phyloP scores from a whole-genome alignment of 2,329 filamentous ascomycete genomes.

The Cercospora berteroae region DNA sequence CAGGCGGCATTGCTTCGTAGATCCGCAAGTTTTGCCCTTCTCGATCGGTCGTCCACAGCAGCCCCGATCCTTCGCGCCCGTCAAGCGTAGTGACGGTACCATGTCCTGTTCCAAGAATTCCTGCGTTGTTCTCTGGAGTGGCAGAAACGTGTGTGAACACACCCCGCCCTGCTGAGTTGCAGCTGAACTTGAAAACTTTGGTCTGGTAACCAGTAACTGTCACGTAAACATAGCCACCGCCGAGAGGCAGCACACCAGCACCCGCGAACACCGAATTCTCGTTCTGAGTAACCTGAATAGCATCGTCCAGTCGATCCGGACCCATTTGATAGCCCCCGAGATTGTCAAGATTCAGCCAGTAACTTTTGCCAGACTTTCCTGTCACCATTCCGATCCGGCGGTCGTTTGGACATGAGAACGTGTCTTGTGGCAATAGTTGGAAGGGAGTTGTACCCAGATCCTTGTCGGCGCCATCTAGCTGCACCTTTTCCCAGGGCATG shows the following conservation, averaged over 20 bases:
- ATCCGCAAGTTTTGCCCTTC: constrained; percentile 13
- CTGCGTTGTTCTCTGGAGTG: constrained; percentile 12
- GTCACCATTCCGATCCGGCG: constrained; percentile 15
- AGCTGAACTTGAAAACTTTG: constrained; percentile 13
- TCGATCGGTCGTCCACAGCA: constrained; percentile 12
- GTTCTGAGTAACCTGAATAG: constrained; percentile 14
- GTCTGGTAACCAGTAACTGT: constrained; percentile 8
- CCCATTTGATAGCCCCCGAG: constrained; percentile 18
- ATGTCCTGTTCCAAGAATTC: constrained; percentile 8
- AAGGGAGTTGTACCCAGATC: constrained; percentile 15
- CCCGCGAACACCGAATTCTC: constrained; percentile 14
- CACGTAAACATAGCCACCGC: constrained; percentile 11
- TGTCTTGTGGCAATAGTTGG: constrained; percentile 11
- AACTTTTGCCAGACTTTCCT: constrained; percentile 11
- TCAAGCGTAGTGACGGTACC: constrained; percentile 12
- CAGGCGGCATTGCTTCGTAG: constrained; percentile 13
- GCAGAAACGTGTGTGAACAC: constrained; percentile 6
- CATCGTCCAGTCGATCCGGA: constrained; percentile 10
- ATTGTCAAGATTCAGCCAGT: constrained; percentile 12
- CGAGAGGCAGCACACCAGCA: constrained; percentile 8
- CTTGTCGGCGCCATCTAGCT: constrained; percentile 15
- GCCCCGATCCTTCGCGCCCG: constrained; percentile 2
- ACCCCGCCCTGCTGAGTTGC: constrained; percentile 1
- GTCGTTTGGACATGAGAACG: constrained; percentile 12
- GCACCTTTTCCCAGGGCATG: constrained; percentile 16